Conservation (phyloP, 192 early-diverging fungal genomes). For the Backusella circina region DNA sequence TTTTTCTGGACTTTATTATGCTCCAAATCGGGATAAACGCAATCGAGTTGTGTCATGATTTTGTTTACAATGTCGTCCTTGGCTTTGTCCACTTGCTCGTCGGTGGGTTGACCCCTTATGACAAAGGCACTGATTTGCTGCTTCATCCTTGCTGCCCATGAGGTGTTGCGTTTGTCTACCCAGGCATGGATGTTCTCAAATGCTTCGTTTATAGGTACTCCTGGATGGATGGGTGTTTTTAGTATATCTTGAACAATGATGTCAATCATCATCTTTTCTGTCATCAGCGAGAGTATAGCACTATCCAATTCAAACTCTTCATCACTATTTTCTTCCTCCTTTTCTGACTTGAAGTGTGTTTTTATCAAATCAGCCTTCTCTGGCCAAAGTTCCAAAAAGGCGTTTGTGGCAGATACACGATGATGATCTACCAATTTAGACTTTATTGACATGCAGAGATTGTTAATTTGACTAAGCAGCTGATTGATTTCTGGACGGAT, state of each 20-base stretch:
- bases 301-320: slow-evolving; percentile 3
- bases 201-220: slow-evolving; percentile 18
- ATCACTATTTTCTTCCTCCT: not conserved
- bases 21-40: not conserved
- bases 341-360: not conserved
- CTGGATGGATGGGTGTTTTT: slow-evolving; percentile 17
- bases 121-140: slow-evolving; percentile 18
- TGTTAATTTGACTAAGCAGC: slow-evolving; percentile 17
- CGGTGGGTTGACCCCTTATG: slow-evolving; percentile 1
- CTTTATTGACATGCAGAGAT: slow-evolving; percentile 16
- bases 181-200: slow-evolving; percentile 16
- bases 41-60: not conserved
- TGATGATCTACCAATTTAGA: not conserved
- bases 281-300: slow-evolving; percentile 15
- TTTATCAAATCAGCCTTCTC: not conserved
- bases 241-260: slow-evolving; percentile 8
- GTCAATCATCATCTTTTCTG: slow-evolving; percentile 25
- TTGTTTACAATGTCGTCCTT: not conserved
- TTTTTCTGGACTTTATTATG: not conserved
- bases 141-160: slow-evolving; percentile 18
- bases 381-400: slow-evolving; percentile 11
- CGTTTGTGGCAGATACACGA: not conserved
- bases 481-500: slow-evolving; percentile 10
- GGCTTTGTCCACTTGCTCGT: not conserved
- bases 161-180: slow-evolving; percentile 12